phyloP scores from a whole-genome alignment of 2,329 filamentous ascomycete genomes.

The Nectriaceae sp. region DNA sequence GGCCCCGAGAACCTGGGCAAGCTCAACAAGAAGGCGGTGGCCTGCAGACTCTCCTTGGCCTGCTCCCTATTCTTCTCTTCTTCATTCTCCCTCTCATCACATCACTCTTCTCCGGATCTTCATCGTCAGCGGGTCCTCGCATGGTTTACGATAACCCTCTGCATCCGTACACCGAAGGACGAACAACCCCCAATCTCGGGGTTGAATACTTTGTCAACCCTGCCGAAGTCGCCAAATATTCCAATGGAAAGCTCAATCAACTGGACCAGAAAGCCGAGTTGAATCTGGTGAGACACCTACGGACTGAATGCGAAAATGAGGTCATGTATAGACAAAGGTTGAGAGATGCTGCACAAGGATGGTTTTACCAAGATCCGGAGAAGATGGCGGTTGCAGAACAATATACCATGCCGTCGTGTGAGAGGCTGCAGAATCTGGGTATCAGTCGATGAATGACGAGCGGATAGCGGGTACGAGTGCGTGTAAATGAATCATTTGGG shows the following conservation, averaged over 20 bases:
- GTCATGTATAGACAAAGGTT: slow-evolving; percentile 63
- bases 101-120: slow-evolving; percentile 65
- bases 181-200: slow-evolving; percentile 69
- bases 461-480: not conserved
- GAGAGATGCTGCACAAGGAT: slow-evolving; percentile 79
- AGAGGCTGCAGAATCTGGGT: slow-evolving; percentile 48
- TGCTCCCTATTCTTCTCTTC: slow-evolving; percentile 86
- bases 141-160: slow-evolving; percentile 75
- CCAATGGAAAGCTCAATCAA: slow-evolving; percentile 66
- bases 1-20: slow-evolving; percentile 67
- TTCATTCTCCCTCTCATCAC: slow-evolving; percentile 85
- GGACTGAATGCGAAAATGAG: slow-evolving; percentile 75
- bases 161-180: slow-evolving; percentile 73
- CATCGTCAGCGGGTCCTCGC: slow-evolving; percentile 56
- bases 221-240: slow-evolving; percentile 71
- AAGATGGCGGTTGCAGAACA: slow-evolving; percentile 72
- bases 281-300: slow-evolving; percentile 68
- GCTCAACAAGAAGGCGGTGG: slow-evolving; percentile 53
- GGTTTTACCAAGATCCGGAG: slow-evolving; percentile 80
- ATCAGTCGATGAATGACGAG: slow-evolving; percentile 23
- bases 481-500: slow-evolving; percentile 1
- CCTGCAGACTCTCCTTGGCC: slow-evolving; percentile 65
- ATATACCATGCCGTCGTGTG: slow-evolving; percentile 55
- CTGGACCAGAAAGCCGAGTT: slow-evolving; percentile 79
- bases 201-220: slow-evolving; percentile 88